Base-by-base conservation (phyloP, 2,329 filamentous ascomycete genomes). In the Aspergillus flavus region DNA sequence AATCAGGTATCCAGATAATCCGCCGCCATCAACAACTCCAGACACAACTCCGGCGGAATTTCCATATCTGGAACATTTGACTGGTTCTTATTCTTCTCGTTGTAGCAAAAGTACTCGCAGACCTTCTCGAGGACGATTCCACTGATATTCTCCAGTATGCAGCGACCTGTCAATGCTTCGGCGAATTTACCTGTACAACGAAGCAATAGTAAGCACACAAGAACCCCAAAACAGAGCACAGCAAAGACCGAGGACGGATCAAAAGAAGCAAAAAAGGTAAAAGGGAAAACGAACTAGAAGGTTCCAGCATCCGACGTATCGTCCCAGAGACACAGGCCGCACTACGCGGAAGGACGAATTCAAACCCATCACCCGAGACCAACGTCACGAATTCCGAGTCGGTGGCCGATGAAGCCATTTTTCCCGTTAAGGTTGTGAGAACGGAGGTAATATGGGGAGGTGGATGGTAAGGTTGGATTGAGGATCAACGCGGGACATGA, bases 31-130 rank as follows among this genome's bases (percentile, higher is more conserved):
- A 90, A 73, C 64, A 91, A 70, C 73, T 90, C 88, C 68, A 91
- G 69, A 69, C 87, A 89, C 58, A 90, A 72, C 77, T 90, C 88
- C 2, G 86, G 81, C 7, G 87, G 86, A 26, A 90, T 85, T 52
- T 90, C 87, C 84, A 89, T 87, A 69, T 91, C 88, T 0, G 87
- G 83, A 11, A 90, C 87, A 62, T 88, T 86, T 54, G 80, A 83
- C 62, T 82, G 80, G 53, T 87, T 81, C 66, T 85, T 84, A 72
- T 89, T 80, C 76, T 88, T 89, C 69, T 90, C 84, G 66, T 88
- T 86, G 78, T 90, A 90, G 75, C 88, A 89, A 52, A 91, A 83
- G 72, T 91, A 91, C 73, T 90, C 87, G 82, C 87, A 90, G 59
- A 91, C 86, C 74, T 89, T 89, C 71, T 90, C 88, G 2, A 91